Conservation (phyloP, 129 eudicot species). For the Centrapalus pauciflorus region DNA sequence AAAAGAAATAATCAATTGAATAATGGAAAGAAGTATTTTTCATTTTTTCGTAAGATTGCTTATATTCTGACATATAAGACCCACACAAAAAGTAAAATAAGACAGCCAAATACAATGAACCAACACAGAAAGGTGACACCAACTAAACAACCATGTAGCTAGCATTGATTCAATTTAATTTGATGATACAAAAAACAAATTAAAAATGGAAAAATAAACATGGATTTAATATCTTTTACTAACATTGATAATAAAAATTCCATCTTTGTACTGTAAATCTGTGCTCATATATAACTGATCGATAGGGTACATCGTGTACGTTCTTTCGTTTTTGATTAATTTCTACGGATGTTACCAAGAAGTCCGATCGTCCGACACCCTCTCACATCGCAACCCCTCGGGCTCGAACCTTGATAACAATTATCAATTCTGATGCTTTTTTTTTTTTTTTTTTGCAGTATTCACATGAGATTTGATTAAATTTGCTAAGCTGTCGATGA, state of each 20-base stretch:
- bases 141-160: conserved; percentile 33
- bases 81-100: conserved; percentile 21
- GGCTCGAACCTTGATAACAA: no score
- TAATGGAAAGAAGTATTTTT: conserved; percentile 11
- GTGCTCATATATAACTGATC: conserved; percentile 5
- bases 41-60: conserved; percentile 3
- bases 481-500: conserved; percentile 4
- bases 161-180: conserved; percentile 23
- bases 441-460: conserved; percentile 2
- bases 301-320: not conserved
- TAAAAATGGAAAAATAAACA: conserved; percentile 4
- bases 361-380: conserved; percentile 5
- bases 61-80: conserved; percentile 23
- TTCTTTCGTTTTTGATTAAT: conserved; percentile 15
- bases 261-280: conserved; percentile 3
- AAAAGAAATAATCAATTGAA: not conserved
- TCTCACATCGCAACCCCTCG: not conserved
- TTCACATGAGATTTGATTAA: conserved; percentile 15
- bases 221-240: conserved; percentile 18
- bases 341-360: no score
- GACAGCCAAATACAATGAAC: conserved; percentile 29
- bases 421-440: no score
- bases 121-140: conserved; percentile 16
- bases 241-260: conserved; percentile 7
- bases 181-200: not conserved